Base-by-base conservation (phyloP, 2,329 filamentous ascomycete genomes). In the Arthroderma uncinatum region DNA sequence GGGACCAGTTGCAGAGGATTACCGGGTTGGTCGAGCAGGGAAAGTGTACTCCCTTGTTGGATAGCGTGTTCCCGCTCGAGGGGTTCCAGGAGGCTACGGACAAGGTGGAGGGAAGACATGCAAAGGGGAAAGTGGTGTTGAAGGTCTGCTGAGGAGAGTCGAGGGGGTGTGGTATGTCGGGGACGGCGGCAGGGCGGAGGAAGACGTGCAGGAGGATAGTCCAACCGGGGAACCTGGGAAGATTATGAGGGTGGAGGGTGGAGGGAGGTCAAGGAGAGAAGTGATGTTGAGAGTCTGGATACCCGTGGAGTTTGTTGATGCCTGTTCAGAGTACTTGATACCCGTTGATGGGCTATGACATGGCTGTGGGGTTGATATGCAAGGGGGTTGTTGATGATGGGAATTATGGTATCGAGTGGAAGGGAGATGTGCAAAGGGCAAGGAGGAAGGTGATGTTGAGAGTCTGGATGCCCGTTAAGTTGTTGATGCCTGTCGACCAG, bases 51-150 rank as follows among this genome's bases (percentile, higher is more conserved):
- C 62, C 67, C 2, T 59, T 71, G 19, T 65, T 76, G 40, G 74
- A 77, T 60, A 74, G 71, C 61, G 69, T 74, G 9, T 76, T 65
- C 64, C 62, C 65, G 9, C 62, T 76, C 36, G 70, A 74, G 55
- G 64, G 73, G 25, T 76, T 66, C 55, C 61, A 70, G 57, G 64
- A 69, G 53, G 74, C 71, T 1, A 74, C 76, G 61, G 64, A 68
- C 44, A 70, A 69, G 19, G 48, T 74, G 34, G 69, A 71, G 42
- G 64, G 65, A 33, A 72, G 74, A 0, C 70, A 74, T 62, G 66
- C 71, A 1, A 71, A 65, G 53, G 75, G 74, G 1, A 78, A 77
- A 64, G 69, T 77, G 19, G 67, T 76, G 1, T 58, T 74, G 7
- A 58, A 59, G 16, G 16, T 60, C 4, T n/a, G 12, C 8, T 53